Percentiles rank a stretch among this genome's conserved stretches.
These are phyloP conservation scores for Flaveria floridana DNA, from an alignment of 140 eudicot genomes.

Conservation along the genomic window DNA sequence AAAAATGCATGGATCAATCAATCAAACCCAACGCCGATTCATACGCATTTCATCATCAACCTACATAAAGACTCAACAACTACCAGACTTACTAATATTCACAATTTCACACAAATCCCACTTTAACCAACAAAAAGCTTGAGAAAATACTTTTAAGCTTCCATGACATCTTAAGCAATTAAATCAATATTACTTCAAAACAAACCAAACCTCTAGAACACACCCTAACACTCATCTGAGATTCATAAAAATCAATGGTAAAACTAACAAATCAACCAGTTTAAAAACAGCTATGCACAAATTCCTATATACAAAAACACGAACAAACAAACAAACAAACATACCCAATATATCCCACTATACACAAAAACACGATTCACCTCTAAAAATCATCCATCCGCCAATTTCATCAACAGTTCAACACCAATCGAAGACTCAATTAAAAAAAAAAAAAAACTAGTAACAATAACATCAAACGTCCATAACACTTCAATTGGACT, in stretches of 20 bases:
- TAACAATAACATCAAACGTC: slow-evolving; percentile 6
- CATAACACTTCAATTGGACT: slow-evolving; percentile 19
- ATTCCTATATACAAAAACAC: neutral
- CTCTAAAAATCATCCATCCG: slow-evolving; percentile 21
- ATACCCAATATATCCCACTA: too few relatives aligned
- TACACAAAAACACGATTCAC: neutral
- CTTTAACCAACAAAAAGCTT: too few relatives aligned
- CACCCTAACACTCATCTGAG: neutral
- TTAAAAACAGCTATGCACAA: neutral
- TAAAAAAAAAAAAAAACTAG: neutral
- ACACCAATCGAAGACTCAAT: neutral
- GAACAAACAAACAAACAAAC: too few relatives aligned
- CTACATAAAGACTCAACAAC: neutral
- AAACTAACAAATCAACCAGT: neutral
- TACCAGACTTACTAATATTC: neutral
- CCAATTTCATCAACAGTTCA: slow-evolving; percentile 11
- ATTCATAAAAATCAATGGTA: neutral
- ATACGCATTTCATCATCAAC: slow-evolving; percentile 9
- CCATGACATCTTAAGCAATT: neutral
- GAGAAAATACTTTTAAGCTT: neutral
- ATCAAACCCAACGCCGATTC: neutral
- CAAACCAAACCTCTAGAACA: neutral
- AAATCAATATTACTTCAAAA: neutral
- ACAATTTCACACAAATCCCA: neutral
- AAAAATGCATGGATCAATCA: slow-evolving; percentile 17